Conservation (phyloP, 2,329 filamentous ascomycete genomes). For the Blastomyces percursus region DNA sequence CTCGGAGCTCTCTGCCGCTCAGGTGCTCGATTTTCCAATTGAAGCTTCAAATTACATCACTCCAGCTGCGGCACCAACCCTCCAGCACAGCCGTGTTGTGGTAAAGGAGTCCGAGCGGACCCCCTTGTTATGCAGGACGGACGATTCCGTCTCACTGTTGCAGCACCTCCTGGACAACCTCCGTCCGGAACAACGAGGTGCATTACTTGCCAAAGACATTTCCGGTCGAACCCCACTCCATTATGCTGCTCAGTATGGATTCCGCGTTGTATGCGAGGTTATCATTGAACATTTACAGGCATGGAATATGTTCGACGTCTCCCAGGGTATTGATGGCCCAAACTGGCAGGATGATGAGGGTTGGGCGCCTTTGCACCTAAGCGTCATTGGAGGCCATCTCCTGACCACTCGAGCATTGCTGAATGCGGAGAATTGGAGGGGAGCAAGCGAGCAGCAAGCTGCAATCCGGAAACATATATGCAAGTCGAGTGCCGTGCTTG, state of each 20-base stretch:
- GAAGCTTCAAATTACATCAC: constrained; percentile 65
- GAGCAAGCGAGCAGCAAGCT: constrained; percentile 47
- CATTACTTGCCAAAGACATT: constrained; percentile 39
- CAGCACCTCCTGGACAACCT: constrained; percentile 56
- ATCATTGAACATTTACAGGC: constrained; percentile 80
- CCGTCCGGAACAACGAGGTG: constrained; percentile 53
- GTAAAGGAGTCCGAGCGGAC: constrained; percentile 54
- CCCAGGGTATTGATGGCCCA: constrained; percentile 72
- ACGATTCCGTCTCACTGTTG: constrained; percentile 63
- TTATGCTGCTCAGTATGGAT: constrained; percentile 71
- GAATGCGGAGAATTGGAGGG: constrained; percentile 67
- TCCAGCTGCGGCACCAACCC: constrained; percentile 58
- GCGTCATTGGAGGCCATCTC: constrained; percentile 82
- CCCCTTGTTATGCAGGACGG: constrained; percentile 54
- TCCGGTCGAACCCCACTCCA: constrained; percentile 16
- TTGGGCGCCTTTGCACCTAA: constrained; percentile 80
- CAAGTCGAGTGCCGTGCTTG: constrained; percentile 77
- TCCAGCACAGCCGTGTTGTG: constrained; percentile 51
- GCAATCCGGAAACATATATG: constrained; percentile 58
- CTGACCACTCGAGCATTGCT: constrained; percentile 73
- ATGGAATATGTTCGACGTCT: constrained; percentile 78
- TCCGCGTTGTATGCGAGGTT: constrained; percentile 78
- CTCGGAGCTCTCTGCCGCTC: constrained; percentile 42
- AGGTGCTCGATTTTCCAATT: constrained; percentile 38
- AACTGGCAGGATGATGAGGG: constrained; percentile 91